Conservation (phyloP, 2,329 filamentous ascomycete genomes). For the Paracoccidioides lutzii region DNA sequence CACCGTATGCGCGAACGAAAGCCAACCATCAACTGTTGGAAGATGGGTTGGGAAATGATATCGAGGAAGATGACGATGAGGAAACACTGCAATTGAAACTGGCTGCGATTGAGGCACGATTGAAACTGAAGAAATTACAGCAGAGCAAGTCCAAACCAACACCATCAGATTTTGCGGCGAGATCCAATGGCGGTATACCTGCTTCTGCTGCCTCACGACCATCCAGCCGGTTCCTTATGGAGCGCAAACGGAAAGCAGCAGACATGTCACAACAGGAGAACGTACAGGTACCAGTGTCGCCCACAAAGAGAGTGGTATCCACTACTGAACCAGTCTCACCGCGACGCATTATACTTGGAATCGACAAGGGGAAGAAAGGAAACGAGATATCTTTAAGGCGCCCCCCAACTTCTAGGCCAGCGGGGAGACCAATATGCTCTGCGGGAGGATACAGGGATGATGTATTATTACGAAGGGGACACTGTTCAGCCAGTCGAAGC, state of each 20-base stretch:
- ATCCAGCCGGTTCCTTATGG: constrained; percentile 10
- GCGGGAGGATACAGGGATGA: constrained; percentile 17
- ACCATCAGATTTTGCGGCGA: constrained; percentile 12
- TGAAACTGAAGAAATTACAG: constrained; percentile 79
- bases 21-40: constrained; percentile 8
- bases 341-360: constrained; percentile 65
- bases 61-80: constrained; percentile 63
- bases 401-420: constrained; percentile 30
- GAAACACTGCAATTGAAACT: constrained; percentile 78
- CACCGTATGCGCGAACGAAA: constrained; percentile 7
- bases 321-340: constrained; percentile 55
- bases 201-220: constrained; percentile 13
- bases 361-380: constrained; percentile 74
- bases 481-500: constrained; percentile 10
- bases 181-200: constrained; percentile 15
- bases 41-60: constrained; percentile 22
- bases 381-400: constrained; percentile 75
- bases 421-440: constrained; percentile 21
- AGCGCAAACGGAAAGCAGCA: constrained; percentile 12
- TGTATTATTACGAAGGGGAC: constrained; percentile 12
- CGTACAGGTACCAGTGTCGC: constrained; percentile 68
- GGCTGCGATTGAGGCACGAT: constrained; percentile 72
- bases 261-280: constrained; percentile 16
- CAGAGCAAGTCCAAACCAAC: constrained; percentile 41
- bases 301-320: constrained; percentile 39